Evolutionary conservation across 2,329 filamentous ascomycete species (phyloP), one percentile per base, ranked within the genome.

Genomic region (Neonectria ditissima): DNA sequence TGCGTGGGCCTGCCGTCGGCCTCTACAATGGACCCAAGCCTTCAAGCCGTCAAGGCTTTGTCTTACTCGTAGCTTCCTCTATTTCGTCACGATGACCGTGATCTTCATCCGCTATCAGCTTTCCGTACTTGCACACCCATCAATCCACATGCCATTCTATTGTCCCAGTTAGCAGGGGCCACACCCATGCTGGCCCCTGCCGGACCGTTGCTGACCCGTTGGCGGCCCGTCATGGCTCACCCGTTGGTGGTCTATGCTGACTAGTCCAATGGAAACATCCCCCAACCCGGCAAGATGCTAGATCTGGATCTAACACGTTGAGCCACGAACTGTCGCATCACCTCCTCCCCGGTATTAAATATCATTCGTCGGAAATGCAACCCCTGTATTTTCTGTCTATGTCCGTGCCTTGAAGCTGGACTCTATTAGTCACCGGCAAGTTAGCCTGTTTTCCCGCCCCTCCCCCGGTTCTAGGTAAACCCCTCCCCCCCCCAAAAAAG

Each of bases 301-400:
- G 58, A 67, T 65, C 59, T 37, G 34, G 34, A 37, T 37, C 34
- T 37, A 37, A 16, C 34, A n/a, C 14, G 34, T 37, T 64, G 45
- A 59, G 26, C 48, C 55, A 26, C 43, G 55, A 65, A 60, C 59
- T 45, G 41, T 66, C 62, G 68, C 47, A 59, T 69, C 69, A 72
- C 18, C 50, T 20, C 34, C 18, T 18, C 18, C 20, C 24, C 18
- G 43, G 51, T 48, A 57, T 55, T 65, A 47, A 60, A 16, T 53
- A 63, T 62, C 58, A 55, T 55, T 50, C 62, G 54, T 48, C 52
- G 48, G 55, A 43, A 51, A 59, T 63, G 51, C 52, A 63, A 55
- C 39, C 60, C 58, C 34, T 65, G 55, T 66, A 59, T 69, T 67
- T 51, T 22, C 50, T 53, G 50, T 61, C n/a, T 63, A 47, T 47